Evolutionary conservation across 2,329 filamentous ascomycete genomes (phyloP).

Genomic region (Graphium sp.): DNA sequence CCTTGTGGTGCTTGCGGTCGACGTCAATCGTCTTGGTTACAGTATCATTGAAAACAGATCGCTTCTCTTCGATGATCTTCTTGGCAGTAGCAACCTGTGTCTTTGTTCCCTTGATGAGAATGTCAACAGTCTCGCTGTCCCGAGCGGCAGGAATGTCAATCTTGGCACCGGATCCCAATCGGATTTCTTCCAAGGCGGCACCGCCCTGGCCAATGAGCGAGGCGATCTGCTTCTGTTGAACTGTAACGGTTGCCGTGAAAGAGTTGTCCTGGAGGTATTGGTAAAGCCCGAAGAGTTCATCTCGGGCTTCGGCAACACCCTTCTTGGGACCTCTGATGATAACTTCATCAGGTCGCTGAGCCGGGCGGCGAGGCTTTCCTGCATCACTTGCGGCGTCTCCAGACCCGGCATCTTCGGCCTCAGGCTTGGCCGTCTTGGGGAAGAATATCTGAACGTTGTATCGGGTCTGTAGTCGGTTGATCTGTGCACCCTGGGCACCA

Average conservation of each 20-base stretch:
- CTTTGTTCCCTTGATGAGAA: slow-evolving; percentile 85
- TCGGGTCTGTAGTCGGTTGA: slow-evolving; percentile 80
- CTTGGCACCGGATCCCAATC: slow-evolving; percentile 67
- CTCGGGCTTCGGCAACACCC: slow-evolving; percentile 79
- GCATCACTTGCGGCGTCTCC: slow-evolving; percentile 54
- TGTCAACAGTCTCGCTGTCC: slow-evolving; percentile 63
- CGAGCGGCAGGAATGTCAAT: slow-evolving; percentile 80
- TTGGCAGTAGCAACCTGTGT: slow-evolving; percentile 80
- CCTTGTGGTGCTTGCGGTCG: slow-evolving; percentile 86
- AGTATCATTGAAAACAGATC: slow-evolving; percentile 78
- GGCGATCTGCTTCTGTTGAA: slow-evolving; percentile 86
- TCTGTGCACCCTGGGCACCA: slow-evolving; percentile 69
- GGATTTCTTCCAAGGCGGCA: slow-evolving; percentile 77
- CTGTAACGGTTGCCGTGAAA: slow-evolving; percentile 59
- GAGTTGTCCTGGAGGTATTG: slow-evolving; percentile 87
- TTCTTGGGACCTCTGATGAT: slow-evolving; percentile 81
- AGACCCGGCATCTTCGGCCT: slow-evolving; percentile 52
- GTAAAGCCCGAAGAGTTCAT: slow-evolving; percentile 76
- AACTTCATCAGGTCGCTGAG: slow-evolving; percentile 78
- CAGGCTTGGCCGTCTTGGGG: slow-evolving; percentile 49
- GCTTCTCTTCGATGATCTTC: slow-evolving; percentile 76
- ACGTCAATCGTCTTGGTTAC: slow-evolving; percentile 70
- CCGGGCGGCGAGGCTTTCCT: slow-evolving; percentile 40
- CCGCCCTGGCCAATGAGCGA: slow-evolving; percentile 85
- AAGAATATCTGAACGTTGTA: slow-evolving; percentile 96